phyloP scores from a whole-genome alignment of 495 filamentous ascomycete genomes.

The Margaritispora aquatica region DNA sequence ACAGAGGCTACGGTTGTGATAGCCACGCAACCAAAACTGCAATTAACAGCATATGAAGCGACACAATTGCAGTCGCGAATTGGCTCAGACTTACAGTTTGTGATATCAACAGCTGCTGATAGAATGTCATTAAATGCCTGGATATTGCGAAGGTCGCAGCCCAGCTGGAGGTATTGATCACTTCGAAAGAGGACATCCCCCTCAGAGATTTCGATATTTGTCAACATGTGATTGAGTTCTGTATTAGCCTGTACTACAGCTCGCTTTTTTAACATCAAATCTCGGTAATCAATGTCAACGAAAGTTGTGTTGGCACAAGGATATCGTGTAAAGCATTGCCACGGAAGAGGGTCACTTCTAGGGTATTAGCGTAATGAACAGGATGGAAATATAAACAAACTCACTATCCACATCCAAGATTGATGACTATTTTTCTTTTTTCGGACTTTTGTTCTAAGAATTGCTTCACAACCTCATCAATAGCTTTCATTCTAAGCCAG shows the following conservation, averaged over 20 bases:
- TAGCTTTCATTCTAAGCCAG: constrained; percentile 75
- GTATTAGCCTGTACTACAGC: constrained; percentile 53
- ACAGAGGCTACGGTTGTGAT: too few relatives aligned
- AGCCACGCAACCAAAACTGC: too few relatives aligned
- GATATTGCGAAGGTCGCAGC: constrained; percentile 73
- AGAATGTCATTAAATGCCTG: constrained; percentile 50
- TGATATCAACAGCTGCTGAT: constrained; percentile 43
- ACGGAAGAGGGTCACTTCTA: constrained; percentile 82
- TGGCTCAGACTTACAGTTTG: constrained; percentile 32
- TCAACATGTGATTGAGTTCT: constrained; percentile 45
- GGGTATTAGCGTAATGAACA: constrained; percentile 1
- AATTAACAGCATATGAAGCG: too few relatives aligned
- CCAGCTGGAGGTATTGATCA: constrained; percentile 68
- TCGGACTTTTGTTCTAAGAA: constrained; percentile 58
- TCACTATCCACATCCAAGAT: constrained; percentile 89
- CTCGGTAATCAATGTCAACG: constrained; percentile 82
- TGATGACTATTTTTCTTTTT: constrained; percentile 69
- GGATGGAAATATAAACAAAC: constrained; percentile 27
- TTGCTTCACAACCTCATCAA: constrained; percentile 62
- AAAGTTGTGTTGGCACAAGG: constrained; percentile 56
- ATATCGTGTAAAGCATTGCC: constrained; percentile 67
- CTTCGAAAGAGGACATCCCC: constrained; percentile 52
- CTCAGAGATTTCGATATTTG: constrained; percentile 30
- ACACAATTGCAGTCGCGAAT: too few relatives aligned
- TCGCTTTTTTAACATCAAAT: constrained; percentile 71